phyloP scores from a whole-genome alignment of 2,329 filamentous ascomycete species.

The Trichophaea hybrida region DNA sequence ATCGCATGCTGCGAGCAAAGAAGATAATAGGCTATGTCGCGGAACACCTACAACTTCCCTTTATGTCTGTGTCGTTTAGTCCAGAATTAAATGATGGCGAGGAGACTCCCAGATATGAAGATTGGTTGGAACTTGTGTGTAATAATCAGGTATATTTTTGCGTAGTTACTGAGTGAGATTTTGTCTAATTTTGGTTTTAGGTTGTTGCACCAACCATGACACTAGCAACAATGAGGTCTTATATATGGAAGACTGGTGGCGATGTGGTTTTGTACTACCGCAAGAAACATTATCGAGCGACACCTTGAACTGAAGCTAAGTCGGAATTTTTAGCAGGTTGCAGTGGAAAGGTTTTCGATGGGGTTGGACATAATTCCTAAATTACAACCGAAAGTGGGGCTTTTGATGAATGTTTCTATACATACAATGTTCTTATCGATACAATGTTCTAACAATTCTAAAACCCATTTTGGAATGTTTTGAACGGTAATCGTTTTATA shows the following conservation, averaged over 20 bases:
- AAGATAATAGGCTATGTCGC: slow-evolving; percentile 89
- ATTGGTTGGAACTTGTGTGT: slow-evolving; percentile 90
- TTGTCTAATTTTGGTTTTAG: slow-evolving; percentile 29
- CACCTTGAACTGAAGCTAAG: background rate
- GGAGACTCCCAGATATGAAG: slow-evolving; percentile 54
- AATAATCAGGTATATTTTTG: slow-evolving; percentile 57
- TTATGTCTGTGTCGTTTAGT: slow-evolving; percentile 6
- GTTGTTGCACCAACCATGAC: slow-evolving; percentile 71
- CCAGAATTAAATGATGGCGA: slow-evolving; percentile 18
- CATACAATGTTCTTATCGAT: too few species aligned
- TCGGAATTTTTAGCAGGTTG: too few species aligned
- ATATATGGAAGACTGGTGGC: slow-evolving; percentile 89
- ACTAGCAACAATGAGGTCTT: slow-evolving; percentile 78
- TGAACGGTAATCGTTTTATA: too few species aligned
- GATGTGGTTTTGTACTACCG: slow-evolving; percentile 88
- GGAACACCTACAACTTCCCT: slow-evolving; percentile 65
- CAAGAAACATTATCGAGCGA: slow-evolving; percentile 49
- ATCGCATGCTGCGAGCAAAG: slow-evolving; percentile 86
- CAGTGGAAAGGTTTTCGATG: too few species aligned
- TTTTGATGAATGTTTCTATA: too few species aligned
- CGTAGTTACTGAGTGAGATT: background rate
- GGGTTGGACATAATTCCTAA: too few species aligned
- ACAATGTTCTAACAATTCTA: too few species aligned
- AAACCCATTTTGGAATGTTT: too few species aligned
- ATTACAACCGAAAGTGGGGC: too few species aligned